Percentiles rank a stretch among this genome's conserved stretches.
phyloP scores from a whole-genome alignment of 2,329 filamentous ascomycete genomes.

The Xylaria sp. region DNA sequence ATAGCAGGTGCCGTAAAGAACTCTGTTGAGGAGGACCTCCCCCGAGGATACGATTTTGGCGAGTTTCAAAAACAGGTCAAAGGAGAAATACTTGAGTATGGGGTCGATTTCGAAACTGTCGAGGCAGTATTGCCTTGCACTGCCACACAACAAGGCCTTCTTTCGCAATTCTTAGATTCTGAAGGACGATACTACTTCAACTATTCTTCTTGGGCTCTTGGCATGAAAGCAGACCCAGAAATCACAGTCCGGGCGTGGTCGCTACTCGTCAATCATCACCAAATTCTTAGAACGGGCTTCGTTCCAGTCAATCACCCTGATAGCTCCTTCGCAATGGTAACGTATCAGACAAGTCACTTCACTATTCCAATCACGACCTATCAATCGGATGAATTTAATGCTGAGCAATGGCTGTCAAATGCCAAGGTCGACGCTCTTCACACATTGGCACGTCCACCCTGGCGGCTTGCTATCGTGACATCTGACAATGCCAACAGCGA shows the following conservation, averaged over 20 bases:
- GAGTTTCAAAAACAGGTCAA: constrained; percentile 52
- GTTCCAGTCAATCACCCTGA: constrained; percentile 67
- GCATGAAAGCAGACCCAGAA: constrained; percentile 51
- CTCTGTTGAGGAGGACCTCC: not conserved
- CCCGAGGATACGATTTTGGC: constrained; percentile 53
- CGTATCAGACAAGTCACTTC: constrained; percentile 54
- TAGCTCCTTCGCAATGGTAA: constrained; percentile 79
- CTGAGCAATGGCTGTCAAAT: constrained; percentile 53
- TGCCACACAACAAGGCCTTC: constrained; percentile 79
- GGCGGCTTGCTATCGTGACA: constrained; percentile 66
- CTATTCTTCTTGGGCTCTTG: constrained; percentile 66
- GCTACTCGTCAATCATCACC: constrained; percentile 62
- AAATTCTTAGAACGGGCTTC: constrained; percentile 83
- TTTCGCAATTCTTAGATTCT: constrained; percentile 77
- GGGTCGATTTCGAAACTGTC: constrained; percentile 36
- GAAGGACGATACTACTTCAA: constrained; percentile 80
- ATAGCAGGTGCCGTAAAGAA: constrained; percentile 41
- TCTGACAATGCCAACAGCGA: not conserved
- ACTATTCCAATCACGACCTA: constrained; percentile 40
- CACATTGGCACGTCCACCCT: constrained; percentile 66
- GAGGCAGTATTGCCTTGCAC: constrained; percentile 81
- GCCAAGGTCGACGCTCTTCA: constrained; percentile 51
- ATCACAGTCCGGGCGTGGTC: constrained; percentile 69
- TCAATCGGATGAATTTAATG: constrained; percentile 43
- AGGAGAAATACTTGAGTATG: constrained; percentile 43